Conservation (phyloP, 148 eudicot genomes). For the Camellia lanceoleosa region DNA sequence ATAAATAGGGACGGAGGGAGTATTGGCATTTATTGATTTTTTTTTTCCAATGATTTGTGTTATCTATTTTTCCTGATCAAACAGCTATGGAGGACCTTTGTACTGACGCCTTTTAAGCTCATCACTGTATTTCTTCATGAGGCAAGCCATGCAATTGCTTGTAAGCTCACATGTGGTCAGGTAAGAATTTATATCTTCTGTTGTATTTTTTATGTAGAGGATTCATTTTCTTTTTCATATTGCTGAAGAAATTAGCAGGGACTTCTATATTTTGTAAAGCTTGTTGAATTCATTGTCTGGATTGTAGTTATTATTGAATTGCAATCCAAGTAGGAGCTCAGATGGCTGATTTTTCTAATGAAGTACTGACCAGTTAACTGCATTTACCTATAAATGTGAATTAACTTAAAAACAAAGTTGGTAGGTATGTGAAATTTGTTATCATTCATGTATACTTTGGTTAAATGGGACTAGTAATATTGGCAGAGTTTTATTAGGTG, state of each 20-base stretch:
- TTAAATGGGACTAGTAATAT: background rate
- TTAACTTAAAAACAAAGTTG: background rate
- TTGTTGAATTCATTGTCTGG: background rate
- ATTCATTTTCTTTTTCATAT: background rate
- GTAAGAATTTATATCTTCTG: conserved; percentile 30
- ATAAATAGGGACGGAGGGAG: no score
- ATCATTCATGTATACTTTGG: background rate
- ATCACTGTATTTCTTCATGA: conserved; percentile 92
- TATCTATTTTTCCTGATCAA: conserved; percentile 5
- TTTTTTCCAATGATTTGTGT: background rate
- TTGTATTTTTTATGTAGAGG: background rate
- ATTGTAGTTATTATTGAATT: background rate
- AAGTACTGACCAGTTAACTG: background rate
- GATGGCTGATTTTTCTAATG: background rate
- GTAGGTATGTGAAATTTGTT: background rate
- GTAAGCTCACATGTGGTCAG: conserved; percentile 78
- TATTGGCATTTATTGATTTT: conserved; percentile 14
- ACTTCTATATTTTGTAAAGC: background rate
- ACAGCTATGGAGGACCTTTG: conserved; percentile 88
- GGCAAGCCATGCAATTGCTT: conserved; percentile 88
- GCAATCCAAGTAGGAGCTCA: background rate
- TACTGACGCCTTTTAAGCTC: conserved; percentile 87
- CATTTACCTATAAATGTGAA: background rate
- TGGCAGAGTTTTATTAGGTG: background rate
- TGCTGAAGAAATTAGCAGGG: background rate